phyloP scores from a whole-genome alignment of 108 stramenopile species.

The Thalassiosira profunda region DNA sequence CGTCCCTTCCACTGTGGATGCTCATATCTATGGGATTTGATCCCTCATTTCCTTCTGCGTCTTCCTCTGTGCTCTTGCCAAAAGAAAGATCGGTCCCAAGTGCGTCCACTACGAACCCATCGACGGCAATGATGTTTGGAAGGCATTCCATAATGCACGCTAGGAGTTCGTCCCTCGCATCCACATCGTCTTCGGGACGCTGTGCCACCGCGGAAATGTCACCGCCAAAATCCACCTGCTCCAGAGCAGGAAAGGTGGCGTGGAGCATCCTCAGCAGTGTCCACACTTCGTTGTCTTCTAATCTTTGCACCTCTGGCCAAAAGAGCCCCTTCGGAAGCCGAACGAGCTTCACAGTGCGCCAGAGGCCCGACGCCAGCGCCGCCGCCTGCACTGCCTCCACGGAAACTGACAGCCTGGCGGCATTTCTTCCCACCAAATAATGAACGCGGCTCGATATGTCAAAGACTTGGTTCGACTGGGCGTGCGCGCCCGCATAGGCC shows the following conservation, averaged over 20 bases:
- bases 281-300: constrained; percentile 31
- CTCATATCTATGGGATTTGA: not conserved
- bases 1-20: not conserved
- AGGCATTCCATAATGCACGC: constrained; percentile 33
- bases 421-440: constrained; percentile 5
- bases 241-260: constrained; percentile 37
- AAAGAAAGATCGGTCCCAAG: not conserved
- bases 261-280: constrained; percentile 25
- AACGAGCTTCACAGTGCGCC: constrained; percentile 44
- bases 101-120: constrained; percentile 39
- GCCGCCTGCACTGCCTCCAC: constrained; percentile 38
- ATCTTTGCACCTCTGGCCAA: constrained; percentile 11
- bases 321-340: constrained; percentile 37
- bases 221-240: constrained; percentile 49
- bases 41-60: not conserved
- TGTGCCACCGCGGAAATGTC: constrained; percentile 21
- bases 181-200: not conserved
- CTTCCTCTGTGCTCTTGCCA: not conserved
- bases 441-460: constrained; percentile 31
- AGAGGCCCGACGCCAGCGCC: constrained; percentile 41
- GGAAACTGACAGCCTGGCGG: constrained; percentile 29
- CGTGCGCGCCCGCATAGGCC: constrained; percentile 32
- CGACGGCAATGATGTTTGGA: constrained; percentile 31
- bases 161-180: constrained; percentile 21
- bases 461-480: constrained; percentile 43